Percentiles rank a stretch among this genome's conserved stretches.
Conservation (phyloP, 768 basidiomycete genomes). For the Cyclocybe aegerita region DNA sequence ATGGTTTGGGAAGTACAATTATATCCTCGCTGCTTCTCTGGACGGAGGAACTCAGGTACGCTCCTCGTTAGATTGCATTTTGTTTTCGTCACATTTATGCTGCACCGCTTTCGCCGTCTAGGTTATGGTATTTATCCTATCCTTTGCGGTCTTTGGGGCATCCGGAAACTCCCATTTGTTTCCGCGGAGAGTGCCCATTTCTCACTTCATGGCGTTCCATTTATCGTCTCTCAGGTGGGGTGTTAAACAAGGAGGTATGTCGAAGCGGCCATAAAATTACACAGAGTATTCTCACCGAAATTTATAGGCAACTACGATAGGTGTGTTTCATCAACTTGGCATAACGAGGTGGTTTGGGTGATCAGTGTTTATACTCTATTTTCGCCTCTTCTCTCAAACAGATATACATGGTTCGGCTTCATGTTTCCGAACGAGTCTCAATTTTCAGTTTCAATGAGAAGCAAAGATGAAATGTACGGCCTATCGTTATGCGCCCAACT, state of each 20-base stretch:
- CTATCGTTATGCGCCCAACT: too few relatives aligned
- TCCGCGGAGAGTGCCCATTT: constrained; percentile 25
- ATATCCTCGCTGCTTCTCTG: constrained; percentile 37
- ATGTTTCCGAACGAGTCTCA: too few relatives aligned
- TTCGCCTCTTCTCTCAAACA: neutral
- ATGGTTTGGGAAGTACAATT: constrained; percentile 48
- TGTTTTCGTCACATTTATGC: neutral
- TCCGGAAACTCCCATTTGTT: constrained; percentile 47
- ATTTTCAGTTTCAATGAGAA: too few relatives aligned
- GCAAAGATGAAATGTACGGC: too few relatives aligned
- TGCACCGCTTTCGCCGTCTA: constrained; percentile 19
- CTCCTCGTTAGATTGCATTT: neutral
- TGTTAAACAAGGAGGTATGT: constrained; percentile 50
- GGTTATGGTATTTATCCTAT: constrained; percentile 56
- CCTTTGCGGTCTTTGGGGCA: constrained; percentile 52
- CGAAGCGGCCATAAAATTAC: constrained; percentile 3
- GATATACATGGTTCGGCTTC: neutral
- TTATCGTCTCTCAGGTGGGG: constrained; percentile 38
- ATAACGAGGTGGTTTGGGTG: neutral
- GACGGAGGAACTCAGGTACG: constrained; percentile 35
- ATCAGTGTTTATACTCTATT: too few relatives aligned
- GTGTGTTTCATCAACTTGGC: constrained; percentile 26
- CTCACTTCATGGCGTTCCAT: neutral
- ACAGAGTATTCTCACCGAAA: neutral
- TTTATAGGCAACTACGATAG: constrained; percentile 35